phyloP scores from a whole-genome alignment of 805 yeast species.

The Wickerhamiella alocasiicola region DNA sequence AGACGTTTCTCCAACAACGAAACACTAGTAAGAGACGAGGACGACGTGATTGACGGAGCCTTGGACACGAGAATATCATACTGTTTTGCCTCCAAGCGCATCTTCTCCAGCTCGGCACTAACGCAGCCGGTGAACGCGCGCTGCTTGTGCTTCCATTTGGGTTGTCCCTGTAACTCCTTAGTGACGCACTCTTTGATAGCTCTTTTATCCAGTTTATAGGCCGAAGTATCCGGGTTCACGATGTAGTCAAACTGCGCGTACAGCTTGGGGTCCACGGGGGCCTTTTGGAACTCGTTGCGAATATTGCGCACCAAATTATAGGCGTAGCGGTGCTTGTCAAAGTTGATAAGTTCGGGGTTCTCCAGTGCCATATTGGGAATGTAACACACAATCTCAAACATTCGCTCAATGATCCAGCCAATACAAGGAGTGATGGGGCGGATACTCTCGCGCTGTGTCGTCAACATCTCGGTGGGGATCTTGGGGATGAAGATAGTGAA shows the following conservation, averaged over 20 bases:
- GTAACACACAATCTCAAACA: slow-evolving; percentile 61
- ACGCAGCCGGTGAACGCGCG: slow-evolving; percentile 38
- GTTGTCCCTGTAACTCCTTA: slow-evolving; percentile 32
- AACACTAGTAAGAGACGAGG: slow-evolving; percentile 10
- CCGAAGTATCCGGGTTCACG: slow-evolving; percentile 24
- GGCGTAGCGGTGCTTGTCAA: slow-evolving; percentile 68
- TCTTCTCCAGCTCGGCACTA: slow-evolving; percentile 38
- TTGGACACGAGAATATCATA: slow-evolving; percentile 26
- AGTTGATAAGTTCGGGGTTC: slow-evolving; percentile 57
- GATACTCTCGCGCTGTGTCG: slow-evolving; percentile 9
- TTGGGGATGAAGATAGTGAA: slow-evolving; percentile 22
- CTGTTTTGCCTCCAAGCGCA: slow-evolving; percentile 40
- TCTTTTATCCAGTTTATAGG: slow-evolving; percentile 23
- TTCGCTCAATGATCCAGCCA: slow-evolving; percentile 80
- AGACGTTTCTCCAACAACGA: slow-evolving; percentile 9
- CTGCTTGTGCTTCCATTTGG: slow-evolving; percentile 27
- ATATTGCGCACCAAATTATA: slow-evolving; percentile 49
- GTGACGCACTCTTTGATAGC: slow-evolving; percentile 31
- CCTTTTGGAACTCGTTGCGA: slow-evolving; percentile 16
- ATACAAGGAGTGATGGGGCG: slow-evolving; percentile 62
- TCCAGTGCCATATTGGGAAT: slow-evolving; percentile 68
- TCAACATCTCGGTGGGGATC: slow-evolving; percentile 18
- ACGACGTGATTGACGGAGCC: slow-evolving; percentile 7
- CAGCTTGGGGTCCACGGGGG: slow-evolving; percentile 8
- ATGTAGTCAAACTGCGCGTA: slow-evolving; percentile 17